Evolutionary conservation across 495 filamentous ascomycete genomes (phyloP), one percentile per base, ranked within the genome.

Genomic region (Endocarpon pusillum): DNA sequence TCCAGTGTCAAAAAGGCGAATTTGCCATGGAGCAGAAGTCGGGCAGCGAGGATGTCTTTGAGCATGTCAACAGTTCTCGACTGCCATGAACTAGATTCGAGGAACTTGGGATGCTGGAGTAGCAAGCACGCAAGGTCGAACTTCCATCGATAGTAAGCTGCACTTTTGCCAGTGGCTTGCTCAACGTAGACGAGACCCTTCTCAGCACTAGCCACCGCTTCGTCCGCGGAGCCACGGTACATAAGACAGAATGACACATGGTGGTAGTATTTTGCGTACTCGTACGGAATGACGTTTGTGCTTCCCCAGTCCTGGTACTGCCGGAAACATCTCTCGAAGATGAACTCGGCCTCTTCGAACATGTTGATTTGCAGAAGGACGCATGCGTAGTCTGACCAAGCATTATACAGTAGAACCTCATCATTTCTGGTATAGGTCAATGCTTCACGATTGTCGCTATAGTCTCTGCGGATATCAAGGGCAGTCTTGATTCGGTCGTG

Each of bases 231-330:
- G 3, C 31, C 35, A 19, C 44, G 26, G 33, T 43, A 47, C 41
- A 49, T 27, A 7, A 34, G 35, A 12, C 45, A 32, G 16, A 35
- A 33, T 10, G 38, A 37, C 29, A 38, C 35, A 28, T 49, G 39
- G 23, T 44, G 34, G 22, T 46, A 42, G 31, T 39, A 48, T 38
- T 53, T 53, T 15, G 47, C 38, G 21, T 49, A 46, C 36, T 53
- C 49, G 38, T 39, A 53, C 3, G 46, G 49, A 12, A 42, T 41
- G n/a, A 37, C 34, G 4, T 37, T 25, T 6, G 32, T 29, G 7
- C 39, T 20, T 1, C 37, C 41, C 44, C 42, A 47, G 22, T 35
- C 7, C 8, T 35, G 7, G 28, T 50, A 53, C 11, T 44, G 39
- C n/a, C 35, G 26, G 14, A 37, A 28, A 31, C 44, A 50, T 1